Conservation (phyloP, 2,329 filamentous ascomycete genomes). For the Byssothecium circinans region DNA sequence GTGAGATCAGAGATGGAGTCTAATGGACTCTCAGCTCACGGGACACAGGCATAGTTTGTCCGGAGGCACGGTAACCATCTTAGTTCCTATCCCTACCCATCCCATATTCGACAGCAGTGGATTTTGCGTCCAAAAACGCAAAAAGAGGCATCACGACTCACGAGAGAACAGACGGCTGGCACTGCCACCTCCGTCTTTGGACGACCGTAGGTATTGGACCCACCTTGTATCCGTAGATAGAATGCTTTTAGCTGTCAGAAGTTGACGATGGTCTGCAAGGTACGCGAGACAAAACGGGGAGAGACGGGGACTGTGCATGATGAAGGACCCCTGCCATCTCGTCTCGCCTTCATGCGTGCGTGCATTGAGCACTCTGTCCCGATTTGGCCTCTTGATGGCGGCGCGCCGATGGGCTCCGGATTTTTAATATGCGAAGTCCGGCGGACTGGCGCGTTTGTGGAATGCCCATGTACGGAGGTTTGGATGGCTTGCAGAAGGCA, state of each 20-base stretch:
- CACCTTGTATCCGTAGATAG: not conserved
- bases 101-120: too few species aligned
- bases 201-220: too few species aligned
- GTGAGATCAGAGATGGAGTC: too few species aligned
- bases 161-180: not conserved
- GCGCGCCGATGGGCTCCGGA: not conserved
- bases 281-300: not conserved
- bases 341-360: too few species aligned
- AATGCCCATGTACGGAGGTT: not conserved
- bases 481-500: not conserved
- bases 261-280: not conserved
- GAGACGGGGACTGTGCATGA: not conserved
- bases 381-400: not conserved
- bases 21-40: too few species aligned
- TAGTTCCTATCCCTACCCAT: too few species aligned
- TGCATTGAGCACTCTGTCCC: not conserved
- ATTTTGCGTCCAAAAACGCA: too few species aligned
- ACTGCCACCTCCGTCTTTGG: slow-evolving; percentile 10
- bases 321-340: slow-evolving; percentile 5
- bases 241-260: not conserved
- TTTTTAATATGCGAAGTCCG: not conserved
- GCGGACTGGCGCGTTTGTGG: not conserved
- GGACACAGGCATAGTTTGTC: too few species aligned
- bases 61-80: too few species aligned
- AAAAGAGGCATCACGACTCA: not conserved